Evolutionary conservation across 1,139 yeast genomes (phyloP), one percentile per base, ranked within the genome.

Genomic region (Petasospora fabianii): DNA sequence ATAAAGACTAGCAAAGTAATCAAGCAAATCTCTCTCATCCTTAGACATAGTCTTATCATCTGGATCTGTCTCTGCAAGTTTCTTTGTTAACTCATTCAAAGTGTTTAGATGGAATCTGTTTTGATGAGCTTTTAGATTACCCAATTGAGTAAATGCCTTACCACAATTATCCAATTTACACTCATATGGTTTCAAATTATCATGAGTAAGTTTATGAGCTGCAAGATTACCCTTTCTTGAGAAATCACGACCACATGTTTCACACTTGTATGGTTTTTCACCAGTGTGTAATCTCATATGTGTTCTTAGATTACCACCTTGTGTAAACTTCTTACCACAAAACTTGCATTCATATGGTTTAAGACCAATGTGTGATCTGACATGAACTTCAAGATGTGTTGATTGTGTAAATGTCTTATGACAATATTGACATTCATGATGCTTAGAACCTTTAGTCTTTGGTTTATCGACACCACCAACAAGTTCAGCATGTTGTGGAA

Each of bases 121-220:
- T 58, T 90, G 97, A 61, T 90, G 97, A 0, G 95, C 84, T 62
- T 90, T 90, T 66, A 90, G 72, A 59, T 90, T 90, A 3, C 97
- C 97, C 51, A 88, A 69, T 64, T 90, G 97, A 0, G 96, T 85
- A 55, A 90, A 90, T 3, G 84, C 75, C 64, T 88, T 88, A 53
- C 77, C 80, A 64, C 97, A 90, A 39, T 73, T 70, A 60, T 87
- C 96, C 44, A 90, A 69, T 50, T 75, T 78, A 62, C 97, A 90
- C 45, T 76, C 75, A 59, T 68, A 86, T 8, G 96, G 96, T 54
- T 84, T 81, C 46, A 77, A 68, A 52, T 84, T 80, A 42, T 80
- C 81, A 64, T 86, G 97, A 1, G 95, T 87, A 43, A 85, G 65
- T 59, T 71, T 69, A 62, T 88, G 97, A 10, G 95, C 95, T 17